Evolutionary conservation across 441 rosid species (phyloP), one percentile per base, ranked within the genome.

Genomic region (Aquilaria agallochum): DNA sequence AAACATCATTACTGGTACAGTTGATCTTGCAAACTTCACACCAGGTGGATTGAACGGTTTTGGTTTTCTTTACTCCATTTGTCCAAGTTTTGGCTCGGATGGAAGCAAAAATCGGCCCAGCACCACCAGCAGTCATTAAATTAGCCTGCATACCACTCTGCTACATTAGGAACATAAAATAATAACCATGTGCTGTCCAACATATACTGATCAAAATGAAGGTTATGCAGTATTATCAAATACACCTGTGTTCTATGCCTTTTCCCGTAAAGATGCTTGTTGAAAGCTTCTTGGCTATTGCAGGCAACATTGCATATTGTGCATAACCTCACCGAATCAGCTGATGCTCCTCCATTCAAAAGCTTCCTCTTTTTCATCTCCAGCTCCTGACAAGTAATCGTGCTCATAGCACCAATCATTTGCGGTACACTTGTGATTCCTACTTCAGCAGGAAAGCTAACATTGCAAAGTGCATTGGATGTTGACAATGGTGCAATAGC

Each of bases 211-310:
- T 36, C 1, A 36, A 36, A 36, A 36, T 20, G 27, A 36, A 36
- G 5, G 42, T 4, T 36, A 8, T 36, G 42, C 5, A 36, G 42
- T 31, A 31, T 30, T 30, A 49, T 44, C 3, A 36, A 31, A 60
- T 58, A n/a, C 50, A 67, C 75, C 71, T 72, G 68, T 42, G 75
- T 58, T 48, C 54, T 58, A 63, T 72, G 75, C 34, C 65, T 53
- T 54, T 65, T 72, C 42, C 75, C 72, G 2, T 42, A 47, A 55
- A 72, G 68, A 58, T 72, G 76, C 55, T 58, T 50, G 31, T 5
- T 8, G 36, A 54, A 67, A 11, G 10, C 70, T 40, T 68, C 72
- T 33, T 51, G 31, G 46, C 68, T 62, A 63, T 60, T 70, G 67
- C 67, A 75, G 46, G 60, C 68, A 56, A 68, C 64, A 52, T 70